A percentile compares a stretch with the other conserved stretches of the same genome.
phyloP scores from a whole-genome alignment of 306 rosid species.

The Medicago arabica region DNA sequence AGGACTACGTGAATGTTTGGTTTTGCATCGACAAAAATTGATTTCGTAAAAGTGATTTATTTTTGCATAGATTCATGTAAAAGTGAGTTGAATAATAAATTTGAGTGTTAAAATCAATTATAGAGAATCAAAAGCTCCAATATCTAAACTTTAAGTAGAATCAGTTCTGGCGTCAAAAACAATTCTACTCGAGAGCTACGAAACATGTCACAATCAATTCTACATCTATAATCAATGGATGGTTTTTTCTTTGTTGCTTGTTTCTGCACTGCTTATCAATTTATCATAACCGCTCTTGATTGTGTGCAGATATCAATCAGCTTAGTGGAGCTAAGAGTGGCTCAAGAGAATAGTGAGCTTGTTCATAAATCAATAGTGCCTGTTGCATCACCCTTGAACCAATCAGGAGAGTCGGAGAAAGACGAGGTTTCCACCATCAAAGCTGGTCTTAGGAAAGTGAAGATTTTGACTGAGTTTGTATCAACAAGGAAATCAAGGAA shows the following conservation, averaged over 20 bases:
- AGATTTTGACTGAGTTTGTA: conserved; percentile 81
- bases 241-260: neutral
- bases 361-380: conserved; percentile 75
- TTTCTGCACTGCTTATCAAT: neutral
- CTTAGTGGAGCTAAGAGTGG: conserved; percentile 77
- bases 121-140: too few relatives aligned
- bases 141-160: too few relatives aligned
- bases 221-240: neutral
- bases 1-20: too few relatives aligned
- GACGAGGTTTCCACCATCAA: conserved; percentile 93
- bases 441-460: conserved; percentile 96
- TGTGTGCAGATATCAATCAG: conserved; percentile 71
- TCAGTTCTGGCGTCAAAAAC: too few relatives aligned
- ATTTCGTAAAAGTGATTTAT: too few relatives aligned
- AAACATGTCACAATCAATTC: too few relatives aligned
- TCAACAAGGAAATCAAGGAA: conserved; percentile 75
- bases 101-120: too few relatives aligned
- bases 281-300: conserved; percentile 32
- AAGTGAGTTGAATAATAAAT: too few relatives aligned
- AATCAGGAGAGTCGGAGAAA: conserved; percentile 73
- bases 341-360: conserved; percentile 68
- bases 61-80: too few relatives aligned
- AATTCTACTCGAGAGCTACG: too few relatives aligned
- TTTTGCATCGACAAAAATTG: too few relatives aligned
- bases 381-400: conserved; percentile 58